Evolutionary conservation across 169 alveolate species (phyloP).

Genomic region (Eimeria falciformis): DNA sequence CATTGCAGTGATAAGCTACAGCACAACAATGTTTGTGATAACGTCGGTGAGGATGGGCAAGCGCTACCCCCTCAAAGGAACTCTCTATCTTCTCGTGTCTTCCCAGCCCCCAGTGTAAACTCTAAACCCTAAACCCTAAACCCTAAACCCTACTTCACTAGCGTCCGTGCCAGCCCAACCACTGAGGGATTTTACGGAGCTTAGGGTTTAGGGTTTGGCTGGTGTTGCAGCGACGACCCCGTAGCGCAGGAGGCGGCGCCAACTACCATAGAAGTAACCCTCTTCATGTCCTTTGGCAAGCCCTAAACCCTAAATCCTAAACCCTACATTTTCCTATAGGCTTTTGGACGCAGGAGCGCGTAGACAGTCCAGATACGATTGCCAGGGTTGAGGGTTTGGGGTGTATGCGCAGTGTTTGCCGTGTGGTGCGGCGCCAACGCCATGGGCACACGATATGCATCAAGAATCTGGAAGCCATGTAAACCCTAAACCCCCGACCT

Average conservation of each 20-base stretch:
- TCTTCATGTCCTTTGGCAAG: conserved; percentile 55
- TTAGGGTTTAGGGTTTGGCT: conserved; percentile 22
- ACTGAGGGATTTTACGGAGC: too few species aligned
- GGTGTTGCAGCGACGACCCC: conserved; percentile 66
- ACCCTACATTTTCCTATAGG: too few species aligned
- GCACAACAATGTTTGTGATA: conserved; percentile 59
- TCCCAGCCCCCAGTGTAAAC: conserved; percentile 72
- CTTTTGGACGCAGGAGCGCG: too few species aligned
- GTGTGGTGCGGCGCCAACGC: conserved; percentile 46
- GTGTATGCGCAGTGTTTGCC: conserved; percentile 15
- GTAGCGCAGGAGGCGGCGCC: conserved; percentile 74
- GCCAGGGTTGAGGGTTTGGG: background rate
- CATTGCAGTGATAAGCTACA: conserved; percentile 46
- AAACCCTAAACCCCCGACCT: conserved; percentile 19
- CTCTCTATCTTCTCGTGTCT: conserved; percentile 73
- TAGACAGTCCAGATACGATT: too few species aligned
- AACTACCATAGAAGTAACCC: conserved; percentile 43
- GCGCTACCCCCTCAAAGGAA: conserved; percentile 72
- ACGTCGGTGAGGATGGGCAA: conserved; percentile 72
- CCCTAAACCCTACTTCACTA: conserved; percentile 1
- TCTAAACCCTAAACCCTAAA: conserved; percentile 36
- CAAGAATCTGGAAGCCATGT: conserved; percentile 32
- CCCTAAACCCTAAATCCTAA: conserved; percentile 15
- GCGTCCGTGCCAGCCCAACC: too few species aligned
- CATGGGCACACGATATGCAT: conserved; percentile 11